Base-by-base conservation (phyloP, 2,329 filamentous ascomycete species). In the Alternaria dauci region DNA sequence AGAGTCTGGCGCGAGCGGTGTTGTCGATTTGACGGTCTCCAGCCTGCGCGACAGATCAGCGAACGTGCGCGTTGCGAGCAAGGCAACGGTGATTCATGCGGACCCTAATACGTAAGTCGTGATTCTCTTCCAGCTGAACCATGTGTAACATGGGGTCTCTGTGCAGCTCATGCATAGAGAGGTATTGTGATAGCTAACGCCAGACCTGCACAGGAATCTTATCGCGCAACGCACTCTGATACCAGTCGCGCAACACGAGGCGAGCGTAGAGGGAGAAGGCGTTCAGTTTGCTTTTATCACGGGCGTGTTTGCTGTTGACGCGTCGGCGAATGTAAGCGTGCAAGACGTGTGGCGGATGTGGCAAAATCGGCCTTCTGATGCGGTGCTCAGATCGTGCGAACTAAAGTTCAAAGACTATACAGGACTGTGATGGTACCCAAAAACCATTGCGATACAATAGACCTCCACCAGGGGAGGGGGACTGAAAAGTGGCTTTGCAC, bases 181-280 rank as follows among this genome's bases (percentile, higher is more conserved):
- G 5, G 36, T 38, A 38, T 9, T 4, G n/a, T 16, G 36, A 5
- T 38, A 18, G 16, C 16, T n/a, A n/a, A 77, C 76, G 42, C 75
- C 73, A 20, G 71, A 76, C 55, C 71, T 73, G 2, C 76, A 76
- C 52, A 77, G 74, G 1, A 76, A 76, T 48, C 48, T 77, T 5
- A 71, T 77, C 8, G 75, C 70, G 73, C 75, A 76, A 50, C 61
- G 75, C 14, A 75, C 72, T 2, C 53, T 76, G n/a, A 76, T 77
- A 16, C 75, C 74, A 1, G 71, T 65, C 1, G 30, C 73, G 36
- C 36, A 18, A 38, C 36, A 38, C 0, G n/a, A 38, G n/a, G 3
- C 18, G 5, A n/a, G 16, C 0, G 16, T 16, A 8, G 3, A 18
- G 18, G 36, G 36, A n/a, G 36, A 38, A n/a, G 1, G 2, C 7